Conservation (phyloP, 2,329 filamentous ascomycete genomes). For the Talaromyces sp. region DNA sequence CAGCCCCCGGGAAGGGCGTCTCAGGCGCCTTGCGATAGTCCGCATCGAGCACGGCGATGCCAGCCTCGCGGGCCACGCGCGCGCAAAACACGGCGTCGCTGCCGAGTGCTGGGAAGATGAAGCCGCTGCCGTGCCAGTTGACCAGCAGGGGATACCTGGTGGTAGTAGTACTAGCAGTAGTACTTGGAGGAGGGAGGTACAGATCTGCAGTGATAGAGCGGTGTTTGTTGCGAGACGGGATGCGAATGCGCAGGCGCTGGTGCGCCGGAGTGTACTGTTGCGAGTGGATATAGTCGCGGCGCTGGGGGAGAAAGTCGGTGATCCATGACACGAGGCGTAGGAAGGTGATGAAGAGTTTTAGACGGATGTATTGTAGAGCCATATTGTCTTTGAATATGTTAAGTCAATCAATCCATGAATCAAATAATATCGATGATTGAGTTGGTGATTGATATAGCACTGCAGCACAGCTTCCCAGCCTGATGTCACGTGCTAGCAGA, state of each 20-base stretch:
- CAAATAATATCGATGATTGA: no score
- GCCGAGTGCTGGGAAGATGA: slow-evolving; percentile 4
- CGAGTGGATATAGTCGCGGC: neutral
- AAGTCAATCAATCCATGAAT: no score
- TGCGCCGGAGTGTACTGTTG: slow-evolving; percentile 3
- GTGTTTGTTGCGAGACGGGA: slow-evolving; percentile 5
- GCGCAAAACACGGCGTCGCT: slow-evolving; percentile 40
- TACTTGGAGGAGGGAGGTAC: neutral
- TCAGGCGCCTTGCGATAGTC: slow-evolving; percentile 45
- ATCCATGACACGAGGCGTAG: neutral
- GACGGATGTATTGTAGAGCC: neutral
- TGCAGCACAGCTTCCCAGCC: no score
- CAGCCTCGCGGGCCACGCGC: slow-evolving; percentile 39
- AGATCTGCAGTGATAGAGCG: slow-evolving; percentile 6
- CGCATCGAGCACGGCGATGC: slow-evolving; percentile 40
- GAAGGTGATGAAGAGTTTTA: neutral
- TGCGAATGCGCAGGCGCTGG: slow-evolving; percentile 11
- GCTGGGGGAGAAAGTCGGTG: neutral
- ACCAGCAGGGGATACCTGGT: no score
- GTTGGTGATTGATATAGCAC: no score
- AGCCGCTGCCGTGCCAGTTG: slow-evolving; percentile 8
- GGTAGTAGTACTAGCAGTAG: no score
- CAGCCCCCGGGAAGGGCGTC: slow-evolving; percentile 42
- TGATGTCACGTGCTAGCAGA: no score
- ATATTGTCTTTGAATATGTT: no score